Evolutionary conservation across 2,329 filamentous ascomycete species (phyloP).

Genomic region (Sporothrix schenckii): DNA sequence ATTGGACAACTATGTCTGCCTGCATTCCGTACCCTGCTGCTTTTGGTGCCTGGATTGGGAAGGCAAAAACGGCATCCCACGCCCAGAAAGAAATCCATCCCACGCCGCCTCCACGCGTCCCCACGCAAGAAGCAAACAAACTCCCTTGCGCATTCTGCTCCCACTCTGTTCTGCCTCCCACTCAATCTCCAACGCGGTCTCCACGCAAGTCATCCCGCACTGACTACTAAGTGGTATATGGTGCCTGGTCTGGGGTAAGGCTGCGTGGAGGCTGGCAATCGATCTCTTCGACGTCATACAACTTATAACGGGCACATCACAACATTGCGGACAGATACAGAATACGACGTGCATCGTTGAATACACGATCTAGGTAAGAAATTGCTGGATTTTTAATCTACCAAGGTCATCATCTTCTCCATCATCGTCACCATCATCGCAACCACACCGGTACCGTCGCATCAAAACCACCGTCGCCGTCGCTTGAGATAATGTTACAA

Average conservation of each 20-base stretch:
- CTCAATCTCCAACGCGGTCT: not conserved
- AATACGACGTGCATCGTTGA: not conserved
- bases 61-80: slow-evolving; percentile 1
- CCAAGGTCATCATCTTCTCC: slow-evolving; percentile 1
- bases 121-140: not conserved
- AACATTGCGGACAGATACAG: too few relatives aligned
- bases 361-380: not conserved
- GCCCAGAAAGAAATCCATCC: slow-evolving; percentile 1
- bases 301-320: not conserved
- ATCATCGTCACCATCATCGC: slow-evolving; percentile 1
- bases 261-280: not conserved
- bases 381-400: not conserved
- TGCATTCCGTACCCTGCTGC: not conserved
- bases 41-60: not conserved
- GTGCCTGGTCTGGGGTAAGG: not conserved
- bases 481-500: slow-evolving; percentile 15
- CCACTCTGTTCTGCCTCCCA: not conserved
- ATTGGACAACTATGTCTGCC: slow-evolving; percentile 10
- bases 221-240: not conserved
- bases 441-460: not conserved
- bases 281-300: not conserved
- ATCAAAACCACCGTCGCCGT: not conserved
- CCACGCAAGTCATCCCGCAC: not conserved
- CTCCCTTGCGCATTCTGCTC: not conserved
- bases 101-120: slow-evolving; percentile 22